phyloP scores from a whole-genome alignment of 2,329 filamentous ascomycete genomes.

The Ascochyta viciae-villosae region DNA sequence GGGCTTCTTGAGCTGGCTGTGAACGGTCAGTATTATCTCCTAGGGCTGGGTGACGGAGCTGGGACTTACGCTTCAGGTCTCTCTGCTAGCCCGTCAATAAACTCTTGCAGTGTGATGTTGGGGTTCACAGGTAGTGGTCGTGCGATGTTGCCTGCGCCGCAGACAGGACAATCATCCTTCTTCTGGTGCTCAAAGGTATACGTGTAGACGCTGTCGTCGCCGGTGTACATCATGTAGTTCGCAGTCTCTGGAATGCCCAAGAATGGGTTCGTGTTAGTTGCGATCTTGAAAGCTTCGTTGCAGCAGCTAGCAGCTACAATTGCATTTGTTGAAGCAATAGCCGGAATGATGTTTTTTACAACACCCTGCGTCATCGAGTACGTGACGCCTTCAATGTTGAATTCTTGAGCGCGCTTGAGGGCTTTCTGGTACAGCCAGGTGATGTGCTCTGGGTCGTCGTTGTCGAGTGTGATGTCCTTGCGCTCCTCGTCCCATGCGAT shows the following conservation, averaged over 20 bases:
- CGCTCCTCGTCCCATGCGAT: conserved; percentile 87
- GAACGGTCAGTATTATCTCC: conserved; percentile 20
- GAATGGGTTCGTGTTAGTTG: conserved; percentile 79
- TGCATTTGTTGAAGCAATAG: conserved; percentile 96
- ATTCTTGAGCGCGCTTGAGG: conserved; percentile 80
- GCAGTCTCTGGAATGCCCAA: conserved; percentile 74
- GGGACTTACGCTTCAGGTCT: conserved; percentile 72
- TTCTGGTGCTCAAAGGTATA: conserved; percentile 96
- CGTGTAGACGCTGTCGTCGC: conserved; percentile 93
- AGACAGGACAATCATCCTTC: conserved; percentile 94
- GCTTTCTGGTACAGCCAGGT: conserved; percentile 95
- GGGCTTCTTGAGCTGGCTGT: conserved; percentile 84
- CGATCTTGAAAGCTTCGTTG: conserved; percentile 96
- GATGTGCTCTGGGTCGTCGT: conserved; percentile 95
- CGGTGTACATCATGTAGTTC: conserved; percentile 99
- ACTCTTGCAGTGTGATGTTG: conserved; percentile 76
- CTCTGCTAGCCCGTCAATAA: conserved; percentile 82
- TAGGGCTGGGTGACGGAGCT: not conserved
- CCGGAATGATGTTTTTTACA: conserved; percentile 99
- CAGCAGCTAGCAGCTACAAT: conserved; percentile 95
- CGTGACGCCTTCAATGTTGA: conserved; percentile 89
- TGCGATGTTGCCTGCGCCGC: conserved; percentile 73
- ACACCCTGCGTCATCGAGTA: conserved; percentile 97
- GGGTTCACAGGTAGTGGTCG: conserved; percentile 76
- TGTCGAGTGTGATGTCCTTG: conserved; percentile 83